These are phyloP conservation scores for Phyllosticta capitalensis DNA, from an alignment of 2,329 filamentous ascomycete species.

Conservation along the genomic window DNA sequence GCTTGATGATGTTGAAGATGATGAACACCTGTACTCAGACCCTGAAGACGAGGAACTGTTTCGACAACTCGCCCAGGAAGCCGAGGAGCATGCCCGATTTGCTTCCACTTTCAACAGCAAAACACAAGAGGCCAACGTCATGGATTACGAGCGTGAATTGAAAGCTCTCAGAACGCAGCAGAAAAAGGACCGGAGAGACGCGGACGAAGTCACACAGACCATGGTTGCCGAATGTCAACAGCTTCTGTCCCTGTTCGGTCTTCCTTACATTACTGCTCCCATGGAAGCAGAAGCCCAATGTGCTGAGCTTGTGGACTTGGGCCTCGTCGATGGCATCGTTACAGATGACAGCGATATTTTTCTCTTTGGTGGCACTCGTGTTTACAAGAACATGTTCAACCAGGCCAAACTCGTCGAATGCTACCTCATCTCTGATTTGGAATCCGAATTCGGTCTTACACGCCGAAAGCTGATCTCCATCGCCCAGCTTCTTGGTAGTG, in stretches of 20 bases:
- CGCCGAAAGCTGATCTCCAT: constrained; percentile 81
- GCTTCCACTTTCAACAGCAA: constrained; percentile 77
- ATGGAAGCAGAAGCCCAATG: constrained; percentile 99
- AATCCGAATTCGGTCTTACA: constrained; percentile 79
- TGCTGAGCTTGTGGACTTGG: constrained; percentile 75
- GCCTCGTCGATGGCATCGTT: constrained; percentile 92
- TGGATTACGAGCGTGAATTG: constrained; percentile 81
- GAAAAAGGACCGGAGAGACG: constrained; percentile 89
- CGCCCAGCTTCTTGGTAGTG: constrained; percentile 82
- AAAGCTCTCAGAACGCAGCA: constrained; percentile 84
- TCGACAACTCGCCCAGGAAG: constrained; percentile 76
- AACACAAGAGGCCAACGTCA: constrained; percentile 39
- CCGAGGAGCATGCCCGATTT: constrained; percentile 88
- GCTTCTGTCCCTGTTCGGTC: constrained; percentile 77
- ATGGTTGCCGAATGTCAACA: constrained; percentile 96
- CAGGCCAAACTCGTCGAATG: constrained; percentile 96
- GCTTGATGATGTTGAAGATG: constrained; percentile 14
- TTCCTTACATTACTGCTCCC: constrained; percentile 93
- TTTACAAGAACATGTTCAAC: constrained; percentile 99
- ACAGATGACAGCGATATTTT: constrained; percentile 97
- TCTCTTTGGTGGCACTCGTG: constrained; percentile 86
- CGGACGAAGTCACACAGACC: constrained; percentile 90
- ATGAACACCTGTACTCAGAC: constrained; percentile 51
- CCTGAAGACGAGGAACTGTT: constrained; percentile 88
- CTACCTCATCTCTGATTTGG: constrained; percentile 74